phyloP scores from a whole-genome alignment of 768 basidiomycete species.

The Auricularia cornea region DNA sequence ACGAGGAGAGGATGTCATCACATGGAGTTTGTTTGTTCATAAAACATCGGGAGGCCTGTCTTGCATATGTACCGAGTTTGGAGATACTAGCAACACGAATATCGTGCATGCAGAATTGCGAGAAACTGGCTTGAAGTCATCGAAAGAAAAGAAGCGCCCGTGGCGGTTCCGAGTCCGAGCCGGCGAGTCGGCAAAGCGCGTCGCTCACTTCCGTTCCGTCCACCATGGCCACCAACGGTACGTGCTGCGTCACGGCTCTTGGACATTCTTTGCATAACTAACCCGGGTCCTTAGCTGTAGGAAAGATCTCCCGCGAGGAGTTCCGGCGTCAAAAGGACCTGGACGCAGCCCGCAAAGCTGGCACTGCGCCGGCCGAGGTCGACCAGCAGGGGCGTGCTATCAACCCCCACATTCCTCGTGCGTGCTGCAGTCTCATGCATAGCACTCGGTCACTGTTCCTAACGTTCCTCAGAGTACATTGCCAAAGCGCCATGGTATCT shows the following conservation, averaged over 20 bases:
- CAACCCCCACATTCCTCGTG: slow-evolving; percentile 98
- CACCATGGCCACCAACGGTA: not conserved
- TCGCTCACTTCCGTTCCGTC: not conserved
- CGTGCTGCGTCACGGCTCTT: not conserved
- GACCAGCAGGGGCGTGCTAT: slow-evolving; percentile 94
- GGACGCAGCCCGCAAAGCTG: slow-evolving; percentile 96
- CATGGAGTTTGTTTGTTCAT: no score
- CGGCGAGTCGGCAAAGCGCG: not conserved
- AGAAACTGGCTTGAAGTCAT: no score
- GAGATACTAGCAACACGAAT: no score
- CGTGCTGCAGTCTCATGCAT: slow-evolving; percentile 21
- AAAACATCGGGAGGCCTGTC: no score
- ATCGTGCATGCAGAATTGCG: no score
- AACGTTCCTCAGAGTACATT: slow-evolving; percentile 67
- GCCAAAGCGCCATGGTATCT: slow-evolving; percentile 99
- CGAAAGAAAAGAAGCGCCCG: no score
- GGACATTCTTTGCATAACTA: not conserved
- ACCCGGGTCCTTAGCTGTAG: slow-evolving; percentile 30
- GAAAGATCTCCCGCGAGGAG: slow-evolving; percentile 90
- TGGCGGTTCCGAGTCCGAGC: not conserved
- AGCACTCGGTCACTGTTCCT: not conserved
- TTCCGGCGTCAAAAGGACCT: slow-evolving; percentile 93
- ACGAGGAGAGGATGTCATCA: no score
- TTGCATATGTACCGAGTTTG: no score
- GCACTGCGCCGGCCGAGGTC: slow-evolving; percentile 91